A percentile compares a stretch with the other conserved stretches of the same genome.
Evolutionary conservation across 2,329 filamentous ascomycete species (phyloP).

Genomic region (Exophiala sp.): DNA sequence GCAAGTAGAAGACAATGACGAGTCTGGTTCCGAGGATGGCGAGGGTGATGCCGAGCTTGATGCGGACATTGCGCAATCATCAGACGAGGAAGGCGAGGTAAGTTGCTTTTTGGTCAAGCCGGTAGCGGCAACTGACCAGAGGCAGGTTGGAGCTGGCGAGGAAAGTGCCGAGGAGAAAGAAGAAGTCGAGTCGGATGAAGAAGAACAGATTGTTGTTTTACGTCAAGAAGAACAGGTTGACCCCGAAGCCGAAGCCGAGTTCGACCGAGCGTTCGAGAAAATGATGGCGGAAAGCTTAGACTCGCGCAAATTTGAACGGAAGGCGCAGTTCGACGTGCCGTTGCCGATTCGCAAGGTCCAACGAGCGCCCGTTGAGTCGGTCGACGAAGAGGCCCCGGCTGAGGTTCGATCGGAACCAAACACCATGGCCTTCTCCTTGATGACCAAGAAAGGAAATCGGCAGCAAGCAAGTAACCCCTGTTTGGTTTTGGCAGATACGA

Average conservation of each 20-base stretch:
- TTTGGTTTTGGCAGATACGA: neutral
- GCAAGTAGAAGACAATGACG: constrained; percentile 66
- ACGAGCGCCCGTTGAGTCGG: constrained; percentile 51
- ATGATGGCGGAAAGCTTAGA: constrained; percentile 98
- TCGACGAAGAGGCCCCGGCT: constrained; percentile 31
- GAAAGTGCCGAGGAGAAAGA: constrained; percentile 41
- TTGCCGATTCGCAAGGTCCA: constrained; percentile 72
- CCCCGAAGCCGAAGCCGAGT: constrained; percentile 91
- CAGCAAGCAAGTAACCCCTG: constrained; percentile 62
- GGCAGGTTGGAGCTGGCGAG: constrained; percentile 35
- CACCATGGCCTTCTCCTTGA: constrained; percentile 94
- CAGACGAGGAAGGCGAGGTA: constrained; percentile 46
- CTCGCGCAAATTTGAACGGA: constrained; percentile 91
- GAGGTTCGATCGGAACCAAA: constrained; percentile 31
- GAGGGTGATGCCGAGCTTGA: constrained; percentile 58
- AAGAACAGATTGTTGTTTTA: constrained; percentile 87
- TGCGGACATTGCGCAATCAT: constrained; percentile 39
- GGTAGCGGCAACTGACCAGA: constrained; percentile 14
- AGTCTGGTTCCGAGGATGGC: constrained; percentile 67
- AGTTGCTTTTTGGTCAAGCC: constrained; percentile 1
- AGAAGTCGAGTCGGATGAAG: constrained; percentile 55
- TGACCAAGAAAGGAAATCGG: constrained; percentile 93
- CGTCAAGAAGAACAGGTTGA: constrained; percentile 85
- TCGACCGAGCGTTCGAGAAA: constrained; percentile 95
- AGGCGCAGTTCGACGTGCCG: constrained; percentile 91